Percentiles rank a stretch among this genome's conserved stretches.
Evolutionary conservation across 371 early-diverging fungal genomes (phyloP).

Genomic region (Pancytospora philotis): DNA sequence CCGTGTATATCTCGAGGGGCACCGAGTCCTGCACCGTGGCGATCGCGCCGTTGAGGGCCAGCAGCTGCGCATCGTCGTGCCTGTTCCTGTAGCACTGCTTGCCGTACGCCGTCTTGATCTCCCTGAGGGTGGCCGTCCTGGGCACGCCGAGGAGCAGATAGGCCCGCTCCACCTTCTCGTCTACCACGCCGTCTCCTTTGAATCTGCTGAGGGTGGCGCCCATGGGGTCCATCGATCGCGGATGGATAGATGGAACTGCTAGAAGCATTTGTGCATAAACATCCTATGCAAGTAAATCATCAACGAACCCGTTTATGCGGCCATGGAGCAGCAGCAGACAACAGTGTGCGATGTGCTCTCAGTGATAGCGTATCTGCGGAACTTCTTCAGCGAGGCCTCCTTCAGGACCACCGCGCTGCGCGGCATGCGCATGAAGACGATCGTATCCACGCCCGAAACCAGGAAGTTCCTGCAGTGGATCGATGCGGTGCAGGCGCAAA

Average conservation of each 20-base stretch:
- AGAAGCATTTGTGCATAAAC: no score
- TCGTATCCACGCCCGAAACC: not conserved
- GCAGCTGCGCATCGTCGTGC: not conserved
- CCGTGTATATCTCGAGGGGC: not conserved
- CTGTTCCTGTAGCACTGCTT: not conserved
- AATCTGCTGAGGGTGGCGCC: no score
- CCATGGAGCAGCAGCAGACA: constrained; percentile 7
- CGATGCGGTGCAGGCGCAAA: not conserved
- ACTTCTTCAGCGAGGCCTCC: constrained; percentile 10
- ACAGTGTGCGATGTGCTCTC: not conserved
- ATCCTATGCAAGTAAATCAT: no score
- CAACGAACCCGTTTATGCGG: constrained; percentile 1
- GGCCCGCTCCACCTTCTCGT: no score
- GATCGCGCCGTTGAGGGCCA: not conserved
- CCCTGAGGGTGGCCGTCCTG: not conserved
- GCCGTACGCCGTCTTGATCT: not conserved
- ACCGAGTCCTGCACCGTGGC: not conserved
- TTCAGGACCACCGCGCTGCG: not conserved
- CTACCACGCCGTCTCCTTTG: no score
- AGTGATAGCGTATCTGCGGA: constrained; percentile 5
- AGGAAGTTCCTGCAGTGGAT: constrained; percentile 6
- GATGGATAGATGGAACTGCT: no score
- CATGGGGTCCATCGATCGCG: no score
- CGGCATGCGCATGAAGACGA: not conserved
- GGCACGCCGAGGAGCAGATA: not conserved